Evolutionary conservation across 1,284 basidiomycete genomes (phyloP), one percentile per base, ranked within the genome.

Genomic region (Trichosporon sp.): DNA sequence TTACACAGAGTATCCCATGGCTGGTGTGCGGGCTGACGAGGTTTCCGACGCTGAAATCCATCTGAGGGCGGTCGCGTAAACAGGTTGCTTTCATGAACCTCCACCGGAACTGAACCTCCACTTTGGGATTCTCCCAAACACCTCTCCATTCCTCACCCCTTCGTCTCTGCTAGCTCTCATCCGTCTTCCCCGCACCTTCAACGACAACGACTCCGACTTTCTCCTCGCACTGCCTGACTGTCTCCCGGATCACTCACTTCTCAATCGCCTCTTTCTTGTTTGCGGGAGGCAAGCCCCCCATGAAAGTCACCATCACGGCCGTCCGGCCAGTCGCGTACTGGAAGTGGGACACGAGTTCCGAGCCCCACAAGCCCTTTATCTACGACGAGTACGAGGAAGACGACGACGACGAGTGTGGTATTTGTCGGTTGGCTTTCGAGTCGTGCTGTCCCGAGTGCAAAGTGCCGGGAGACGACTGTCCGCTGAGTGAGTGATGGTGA

Each of bases 381-480:
- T 67, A 67, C 61, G 87, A 89, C 10, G 88, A 88, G 8, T 89
- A 89, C 67, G 85, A 86, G 6, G 90, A 92, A 66, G 89, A 89
- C 56, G 91, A 93, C 61, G 91, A 90, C 66, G 93, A 96, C 76
- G 92, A 96, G 14, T 98, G 95, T 82, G 95, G 95, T 5, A 97
- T 97, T 75, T 97, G 95, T 83, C 89, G 93, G 64, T 90, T 93
- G 4, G 89, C 94, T 0, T 97, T 91, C 78, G 95, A 98, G 81
- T 92, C 91, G 0, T 95, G 93, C 77, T 97, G 95, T 85, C 94
- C 95, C 4, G 89, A 91, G 3, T 98, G 95, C 85, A 96, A 94
- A 84, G 89, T 95, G 78, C 95, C 95, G 0, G 95, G 95, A n/a
- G 95, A 97, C 76, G 94, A 96, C 78, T 97, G 95, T 86, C 95